phyloP scores from a whole-genome alignment of 2,329 filamentous ascomycete species.

The Bipolaris zeicola region DNA sequence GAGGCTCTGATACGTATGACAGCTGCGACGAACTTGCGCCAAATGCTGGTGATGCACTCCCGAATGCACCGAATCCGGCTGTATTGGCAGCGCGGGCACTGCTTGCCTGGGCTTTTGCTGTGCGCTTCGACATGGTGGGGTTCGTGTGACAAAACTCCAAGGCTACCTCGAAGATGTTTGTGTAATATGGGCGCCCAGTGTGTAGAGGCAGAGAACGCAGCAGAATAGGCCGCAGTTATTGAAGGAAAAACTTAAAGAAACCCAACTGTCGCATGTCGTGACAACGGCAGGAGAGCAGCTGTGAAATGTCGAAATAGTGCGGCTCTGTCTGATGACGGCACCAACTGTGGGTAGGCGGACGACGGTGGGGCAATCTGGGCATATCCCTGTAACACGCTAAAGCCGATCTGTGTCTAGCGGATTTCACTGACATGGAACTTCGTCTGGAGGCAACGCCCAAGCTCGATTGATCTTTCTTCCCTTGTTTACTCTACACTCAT shows the following conservation, averaged over 20 bases:
- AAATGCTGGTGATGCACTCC: conserved; percentile 51
- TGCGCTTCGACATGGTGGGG: conserved; percentile 61
- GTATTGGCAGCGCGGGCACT: conserved; percentile 63
- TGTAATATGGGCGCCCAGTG: not conserved
- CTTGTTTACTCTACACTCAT: conserved; percentile 18
- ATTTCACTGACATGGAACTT: conserved; percentile 8
- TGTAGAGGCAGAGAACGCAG: not conserved
- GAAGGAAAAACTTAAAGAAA: conserved; percentile 5
- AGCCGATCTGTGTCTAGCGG: conserved; percentile 1
- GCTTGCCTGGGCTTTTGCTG: conserved; percentile 67
- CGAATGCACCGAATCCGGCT: conserved; percentile 46
- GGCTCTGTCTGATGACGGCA: conserved; percentile 31
- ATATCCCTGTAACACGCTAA: conserved; percentile 15
- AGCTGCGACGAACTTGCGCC: conserved; percentile 64
- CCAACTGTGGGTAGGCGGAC: conserved; percentile 18
- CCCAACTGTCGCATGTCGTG: not conserved
- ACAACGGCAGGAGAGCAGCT: not conserved
- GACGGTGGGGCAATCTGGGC: conserved; percentile 13
- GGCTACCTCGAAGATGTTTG: not conserved
- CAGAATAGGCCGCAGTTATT: not conserved
- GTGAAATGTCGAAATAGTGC: conserved; percentile 15
- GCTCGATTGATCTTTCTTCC: conserved; percentile 9
- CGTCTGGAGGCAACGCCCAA: conserved; percentile 17
- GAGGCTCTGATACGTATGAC: conserved; percentile 86
- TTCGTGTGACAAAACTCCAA: not conserved